Conservation (phyloP, 108 stramenopile species). For the Skeletonema menzelii region DNA sequence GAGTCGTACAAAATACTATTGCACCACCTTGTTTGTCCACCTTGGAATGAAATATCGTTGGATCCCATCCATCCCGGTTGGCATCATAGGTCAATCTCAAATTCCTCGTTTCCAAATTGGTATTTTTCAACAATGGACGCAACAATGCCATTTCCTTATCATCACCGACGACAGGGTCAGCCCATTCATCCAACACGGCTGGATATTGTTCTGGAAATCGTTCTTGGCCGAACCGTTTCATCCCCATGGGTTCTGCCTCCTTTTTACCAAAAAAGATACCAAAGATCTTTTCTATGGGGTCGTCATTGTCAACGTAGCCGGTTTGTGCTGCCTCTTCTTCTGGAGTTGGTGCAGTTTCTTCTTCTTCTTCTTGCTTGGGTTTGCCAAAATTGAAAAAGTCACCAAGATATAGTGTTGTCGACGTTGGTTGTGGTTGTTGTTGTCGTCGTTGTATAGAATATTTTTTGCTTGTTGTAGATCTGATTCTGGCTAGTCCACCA, state of each 20-base stretch:
- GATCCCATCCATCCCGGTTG: conserved; percentile 81
- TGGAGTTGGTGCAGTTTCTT: background rate
- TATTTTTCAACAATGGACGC: conserved; percentile 82
- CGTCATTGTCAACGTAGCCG: conserved; percentile 54
- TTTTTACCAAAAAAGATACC: conserved; percentile 82
- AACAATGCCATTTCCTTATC: conserved; percentile 61
- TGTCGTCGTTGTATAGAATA: background rate
- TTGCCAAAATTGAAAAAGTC: conserved; percentile 52
- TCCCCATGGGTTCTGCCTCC: conserved; percentile 61
- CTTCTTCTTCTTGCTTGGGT: conserved; percentile 9
- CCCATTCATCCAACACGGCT: conserved; percentile 67
- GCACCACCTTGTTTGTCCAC: conserved; percentile 78
- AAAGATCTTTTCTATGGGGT: conserved; percentile 87
- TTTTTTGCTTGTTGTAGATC: background rate
- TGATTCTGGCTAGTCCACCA: background rate
- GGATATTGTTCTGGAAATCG: conserved; percentile 87
- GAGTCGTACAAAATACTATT: conserved; percentile 60
- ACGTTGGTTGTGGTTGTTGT: background rate
- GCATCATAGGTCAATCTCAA: conserved; percentile 80
- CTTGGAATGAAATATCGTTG: conserved; percentile 62
- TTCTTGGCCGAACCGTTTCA: conserved; percentile 47
- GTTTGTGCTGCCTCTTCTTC: conserved; percentile 16
- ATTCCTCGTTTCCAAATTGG: conserved; percentile 71
- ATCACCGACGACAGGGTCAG: conserved; percentile 69
- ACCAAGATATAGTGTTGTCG: conserved; percentile 21